Evolutionary conservation across 73 alveolate genomes (phyloP).

Genomic region (Strombidium stylifer): DNA sequence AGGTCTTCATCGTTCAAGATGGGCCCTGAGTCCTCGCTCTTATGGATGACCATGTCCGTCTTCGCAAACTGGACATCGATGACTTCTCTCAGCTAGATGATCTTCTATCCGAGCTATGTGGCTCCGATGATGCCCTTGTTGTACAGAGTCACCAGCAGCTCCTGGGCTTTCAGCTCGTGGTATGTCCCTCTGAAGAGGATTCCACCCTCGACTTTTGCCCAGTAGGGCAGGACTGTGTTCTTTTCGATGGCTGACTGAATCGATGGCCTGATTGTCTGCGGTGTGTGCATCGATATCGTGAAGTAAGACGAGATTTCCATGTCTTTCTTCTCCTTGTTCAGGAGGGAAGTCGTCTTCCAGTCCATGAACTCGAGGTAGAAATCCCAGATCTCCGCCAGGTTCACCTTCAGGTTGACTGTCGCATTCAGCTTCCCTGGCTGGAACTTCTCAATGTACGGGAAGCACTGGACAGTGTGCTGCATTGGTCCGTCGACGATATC

Average conservation of each 20-base stretch:
- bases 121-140: constrained; percentile 10
- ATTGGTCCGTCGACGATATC: constrained; percentile 34
- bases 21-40: no score
- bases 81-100: constrained; percentile 8
- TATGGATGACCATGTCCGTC: constrained; percentile 45
- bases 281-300: background rate
- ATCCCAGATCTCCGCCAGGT: constrained; percentile 50
- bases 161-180: constrained; percentile 15
- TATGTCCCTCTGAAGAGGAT: constrained; percentile 41
- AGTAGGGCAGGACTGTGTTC: constrained; percentile 33
- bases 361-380: constrained; percentile 50
- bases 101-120: constrained; percentile 24
- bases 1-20: constrained; percentile 23
- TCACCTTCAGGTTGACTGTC: constrained; percentile 12
- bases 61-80: constrained; percentile 17
- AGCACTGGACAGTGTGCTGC: constrained; percentile 12
- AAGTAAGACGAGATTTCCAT: background rate
- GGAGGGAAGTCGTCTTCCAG: constrained; percentile 38
- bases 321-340: constrained; percentile 15
- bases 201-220: constrained; percentile 39
- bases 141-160: constrained; percentile 12
- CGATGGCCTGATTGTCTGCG: background rate
- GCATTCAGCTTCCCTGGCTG: constrained; percentile 6
- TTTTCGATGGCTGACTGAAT: background rate
- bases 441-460: background rate